A percentile compares a stretch with the other conserved stretches of the same genome.
These are phyloP conservation scores for Hanseniaspora taiwanica DNA, from an alignment of 805 yeast genomes.

Conservation along the genomic window DNA sequence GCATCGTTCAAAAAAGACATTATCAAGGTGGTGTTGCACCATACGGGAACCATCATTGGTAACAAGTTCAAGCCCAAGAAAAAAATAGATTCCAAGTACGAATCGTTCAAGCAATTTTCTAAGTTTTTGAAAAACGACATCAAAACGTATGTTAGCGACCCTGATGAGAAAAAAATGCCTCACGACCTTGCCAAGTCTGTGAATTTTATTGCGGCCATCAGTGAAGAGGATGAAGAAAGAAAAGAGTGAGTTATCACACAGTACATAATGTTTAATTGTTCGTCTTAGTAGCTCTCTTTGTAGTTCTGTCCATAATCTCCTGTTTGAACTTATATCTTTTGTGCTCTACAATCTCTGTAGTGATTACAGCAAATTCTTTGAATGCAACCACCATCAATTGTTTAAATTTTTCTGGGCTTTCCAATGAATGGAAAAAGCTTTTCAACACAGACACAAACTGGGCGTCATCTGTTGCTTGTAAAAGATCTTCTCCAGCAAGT, in stretches of 20 bases:
- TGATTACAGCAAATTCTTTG: slow-evolving; percentile 71
- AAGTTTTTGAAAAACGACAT: slow-evolving; percentile 4
- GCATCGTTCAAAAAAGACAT: slow-evolving; percentile 40
- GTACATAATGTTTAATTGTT: no score
- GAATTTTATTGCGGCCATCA: background rate
- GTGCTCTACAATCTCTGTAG: background rate
- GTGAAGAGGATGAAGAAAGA: background rate
- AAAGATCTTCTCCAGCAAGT: slow-evolving; percentile 72
- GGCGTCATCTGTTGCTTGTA: slow-evolving; percentile 83
- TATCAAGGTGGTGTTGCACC: slow-evolving; percentile 40
- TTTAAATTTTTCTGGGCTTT: slow-evolving; percentile 77
- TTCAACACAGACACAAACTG: slow-evolving; percentile 76
- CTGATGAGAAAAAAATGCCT: no score
- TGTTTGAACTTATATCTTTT: background rate
- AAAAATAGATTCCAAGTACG: slow-evolving; percentile 17
- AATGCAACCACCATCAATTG: slow-evolving; percentile 84
- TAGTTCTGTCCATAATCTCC: background rate
- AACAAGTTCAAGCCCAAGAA: slow-evolving; percentile 39
- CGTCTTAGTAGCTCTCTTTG: no score
- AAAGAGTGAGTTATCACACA: no score
- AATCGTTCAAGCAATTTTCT: slow-evolving; percentile 7
- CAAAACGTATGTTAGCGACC: background rate
- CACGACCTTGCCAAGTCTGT: background rate
- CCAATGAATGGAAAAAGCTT: slow-evolving; percentile 64
- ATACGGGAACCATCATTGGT: slow-evolving; percentile 47